Conservation (phyloP, 768 basidiomycete genomes). For the Podaxis sp. region DNA sequence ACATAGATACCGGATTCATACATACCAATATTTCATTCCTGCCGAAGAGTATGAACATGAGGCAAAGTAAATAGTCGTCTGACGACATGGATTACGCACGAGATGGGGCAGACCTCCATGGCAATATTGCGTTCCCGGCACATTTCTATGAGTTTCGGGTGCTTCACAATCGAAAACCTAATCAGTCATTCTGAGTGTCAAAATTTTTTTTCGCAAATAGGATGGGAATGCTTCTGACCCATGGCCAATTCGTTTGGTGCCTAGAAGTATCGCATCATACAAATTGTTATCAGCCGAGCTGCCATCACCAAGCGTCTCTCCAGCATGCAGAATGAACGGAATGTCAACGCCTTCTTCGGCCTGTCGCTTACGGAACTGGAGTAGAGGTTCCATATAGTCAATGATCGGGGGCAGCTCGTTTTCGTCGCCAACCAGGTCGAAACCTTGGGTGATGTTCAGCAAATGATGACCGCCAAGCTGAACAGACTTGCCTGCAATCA, state of each 20-base stretch:
- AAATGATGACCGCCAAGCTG: background rate
- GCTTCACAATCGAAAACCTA: constrained; percentile 64
- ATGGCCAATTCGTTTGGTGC: constrained; percentile 81
- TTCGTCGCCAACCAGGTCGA: constrained; percentile 81
- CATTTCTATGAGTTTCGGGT: background rate
- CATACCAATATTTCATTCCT: constrained; percentile 76
- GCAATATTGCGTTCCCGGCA: background rate
- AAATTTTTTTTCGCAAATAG: background rate
- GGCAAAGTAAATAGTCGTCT: constrained; percentile 5
- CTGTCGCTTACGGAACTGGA: constrained; percentile 57
- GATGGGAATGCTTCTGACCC: constrained; percentile 42
- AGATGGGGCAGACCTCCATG: constrained; percentile 38
- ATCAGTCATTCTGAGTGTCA: background rate
- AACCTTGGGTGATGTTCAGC: constrained; percentile 43
- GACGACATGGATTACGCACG: constrained; percentile 43
- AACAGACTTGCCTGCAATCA: constrained; percentile 56
- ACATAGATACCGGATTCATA: background rate
- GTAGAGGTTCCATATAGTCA: constrained; percentile 60
- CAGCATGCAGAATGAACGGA: constrained; percentile 80
- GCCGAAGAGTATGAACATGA: constrained; percentile 9
- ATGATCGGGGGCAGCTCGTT: constrained; percentile 58
- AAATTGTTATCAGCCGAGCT: constrained; percentile 68
- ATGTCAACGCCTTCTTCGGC: constrained; percentile 60
- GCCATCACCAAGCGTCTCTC: constrained; percentile 80
- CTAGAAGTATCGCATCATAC: constrained; percentile 77